Conservation (phyloP, 306 rosid species). For the Citrullus mucosospermus region DNA sequence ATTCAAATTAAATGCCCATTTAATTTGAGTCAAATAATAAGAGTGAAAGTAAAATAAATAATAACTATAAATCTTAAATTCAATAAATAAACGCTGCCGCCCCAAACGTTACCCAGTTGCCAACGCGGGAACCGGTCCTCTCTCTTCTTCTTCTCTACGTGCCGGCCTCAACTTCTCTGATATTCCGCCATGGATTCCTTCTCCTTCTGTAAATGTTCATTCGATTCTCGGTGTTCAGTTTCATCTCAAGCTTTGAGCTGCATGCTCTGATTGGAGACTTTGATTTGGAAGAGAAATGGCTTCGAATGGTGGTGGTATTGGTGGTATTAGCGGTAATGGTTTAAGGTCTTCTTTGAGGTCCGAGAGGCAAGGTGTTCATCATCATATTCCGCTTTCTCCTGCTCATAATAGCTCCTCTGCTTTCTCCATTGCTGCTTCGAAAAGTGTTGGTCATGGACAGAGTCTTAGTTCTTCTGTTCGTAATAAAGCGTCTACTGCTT, state of each 20-base stretch:
- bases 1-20: neutral
- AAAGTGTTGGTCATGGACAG: conserved; percentile 11
- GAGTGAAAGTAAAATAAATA: neutral
- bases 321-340: conserved; percentile 3
- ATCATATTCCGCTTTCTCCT: conserved; percentile 10
- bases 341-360: conserved; percentile 11
- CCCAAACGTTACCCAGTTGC: conserved; percentile 16
- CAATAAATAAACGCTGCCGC: conserved; percentile 8
- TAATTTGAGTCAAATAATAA: neutral
- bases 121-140: conserved; percentile 38
- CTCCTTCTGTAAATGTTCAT: neutral
- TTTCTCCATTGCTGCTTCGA: neutral
- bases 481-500: conserved; percentile 15
- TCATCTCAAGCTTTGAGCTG: neutral
- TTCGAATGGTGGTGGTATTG: conserved; percentile 2
- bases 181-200: neutral
- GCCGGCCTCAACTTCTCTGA: conserved; percentile 32
- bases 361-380: conserved; percentile 10
- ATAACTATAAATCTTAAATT: neutral
- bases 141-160: conserved; percentile 17
- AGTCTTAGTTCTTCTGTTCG: conserved; percentile 19
- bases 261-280: neutral
- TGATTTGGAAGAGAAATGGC: conserved; percentile 12
- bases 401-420: conserved; percentile 9
- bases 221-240: neutral